Evolutionary conservation across 805 yeast genomes (phyloP), one percentile per base, ranked within the genome.

Genomic region (Debaryomyces prosopidis): DNA sequence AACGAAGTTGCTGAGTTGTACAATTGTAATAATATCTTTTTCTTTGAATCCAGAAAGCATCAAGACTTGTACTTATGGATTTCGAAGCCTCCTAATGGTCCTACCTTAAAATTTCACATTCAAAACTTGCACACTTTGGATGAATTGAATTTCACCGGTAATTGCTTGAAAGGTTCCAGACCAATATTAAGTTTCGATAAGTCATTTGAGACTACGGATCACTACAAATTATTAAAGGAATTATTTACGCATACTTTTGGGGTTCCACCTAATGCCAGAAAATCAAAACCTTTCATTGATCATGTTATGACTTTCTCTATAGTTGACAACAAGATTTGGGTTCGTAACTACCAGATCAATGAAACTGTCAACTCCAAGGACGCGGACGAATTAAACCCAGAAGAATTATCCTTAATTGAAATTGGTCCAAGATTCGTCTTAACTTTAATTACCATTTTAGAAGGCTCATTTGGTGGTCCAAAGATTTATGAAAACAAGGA

Each of bases 391-490:
- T 68, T 67, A n/a, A 67, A 63, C 31, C 60, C 59, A 8, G 82
- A 82, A 33, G 89, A 89, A 50, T 67, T 88, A 50, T 82, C 89
- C 14, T 75, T 94, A 57, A 87, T 94, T 47, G 99, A 94, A 74
- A 89, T 94, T 55, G 99, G 99, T 3, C 99, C 99, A 42, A 81
- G 99, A 66, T 85, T 90, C 53, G 98, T 94, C 28, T 77, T 94
- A 73, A 92, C 98, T 2, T 84, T 86, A 51, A 91, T 94, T 55
- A 84, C 95, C 48, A 82, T 94, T 43, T 77, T 92, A 52, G 98
- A 94, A 73, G 99, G 99, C 40, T 89, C 97, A 1, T 94, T 94
- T 59, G 92, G 97, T 45, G 99, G 99, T 16, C 97, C 98, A 52
- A 89, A 91, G 77, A 90, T 94, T 53, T 94, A 89, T 69, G 98